Percentiles rank a stretch among this genome's conserved stretches.
phyloP scores from a whole-genome alignment of 495 filamentous ascomycete species.

The Penicillium ucsense region DNA sequence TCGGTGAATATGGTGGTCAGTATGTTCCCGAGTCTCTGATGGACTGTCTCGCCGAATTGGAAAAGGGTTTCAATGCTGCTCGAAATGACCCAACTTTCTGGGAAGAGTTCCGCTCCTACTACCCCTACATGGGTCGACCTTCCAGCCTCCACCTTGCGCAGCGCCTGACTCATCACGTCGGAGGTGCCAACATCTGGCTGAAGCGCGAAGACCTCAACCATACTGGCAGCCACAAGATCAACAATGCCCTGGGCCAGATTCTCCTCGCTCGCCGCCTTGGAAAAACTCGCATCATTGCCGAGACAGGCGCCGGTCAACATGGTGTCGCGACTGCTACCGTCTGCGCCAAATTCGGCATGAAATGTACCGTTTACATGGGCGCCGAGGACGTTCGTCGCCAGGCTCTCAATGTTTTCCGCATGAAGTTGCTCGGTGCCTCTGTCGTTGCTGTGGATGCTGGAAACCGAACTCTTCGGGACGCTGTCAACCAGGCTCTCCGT shows the following conservation, averaged over 20 bases:
- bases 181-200: conserved; percentile 91
- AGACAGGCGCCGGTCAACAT: conserved; percentile 96
- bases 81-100: conserved; percentile 85
- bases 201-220: conserved; percentile 95
- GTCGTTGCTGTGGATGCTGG: conserved; percentile 87
- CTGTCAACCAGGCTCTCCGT: conserved; percentile 87
- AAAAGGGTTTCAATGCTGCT: conserved; percentile 80
- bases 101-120: conserved; percentile 94
- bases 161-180: conserved; percentile 76
- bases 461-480: conserved; percentile 75
- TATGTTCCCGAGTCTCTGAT: conserved; percentile 97
- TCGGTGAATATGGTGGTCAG: conserved; percentile 97
- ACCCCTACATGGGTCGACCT: conserved; percentile 94
- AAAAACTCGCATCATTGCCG: conserved; percentile 91
- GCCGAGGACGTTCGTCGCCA: conserved; percentile 93
- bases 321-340: conserved; percentile 94
- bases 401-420: conserved; percentile 91
- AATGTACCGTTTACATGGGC: conserved; percentile 95
- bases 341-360: conserved; percentile 92
- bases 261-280: conserved; percentile 74
- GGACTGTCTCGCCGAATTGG: conserved; percentile 88
- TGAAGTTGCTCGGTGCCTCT: conserved; percentile 82
- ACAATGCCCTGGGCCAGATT: conserved; percentile 88
- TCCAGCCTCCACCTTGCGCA: conserved; percentile 84
- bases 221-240: conserved; percentile 86